Percentiles rank a stretch among this genome's conserved stretches.
Evolutionary conservation across 768 basidiomycete genomes (phyloP).

Genomic region (Mycena kentingensis): DNA sequence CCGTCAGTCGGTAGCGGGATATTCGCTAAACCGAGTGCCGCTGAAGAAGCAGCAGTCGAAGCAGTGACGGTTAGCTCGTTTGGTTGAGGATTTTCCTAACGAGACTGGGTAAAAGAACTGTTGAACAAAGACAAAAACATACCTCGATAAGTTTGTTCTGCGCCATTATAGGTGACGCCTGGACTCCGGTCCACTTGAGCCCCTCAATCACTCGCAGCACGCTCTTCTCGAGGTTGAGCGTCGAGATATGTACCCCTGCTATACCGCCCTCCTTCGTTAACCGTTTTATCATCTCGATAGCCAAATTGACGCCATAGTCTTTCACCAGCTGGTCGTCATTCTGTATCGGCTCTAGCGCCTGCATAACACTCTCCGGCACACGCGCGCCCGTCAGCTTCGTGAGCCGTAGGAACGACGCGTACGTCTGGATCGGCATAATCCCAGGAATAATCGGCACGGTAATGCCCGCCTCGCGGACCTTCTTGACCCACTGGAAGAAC

Average conservation of each 20-base stretch:
- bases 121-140: too few relatives aligned
- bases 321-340: constrained; percentile 94
- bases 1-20: constrained; percentile 46
- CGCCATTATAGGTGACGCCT: constrained; percentile 31
- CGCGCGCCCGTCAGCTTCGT: constrained; percentile 84
- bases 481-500: constrained; percentile 78
- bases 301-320: constrained; percentile 87
- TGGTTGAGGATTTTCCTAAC: constrained; percentile 43
- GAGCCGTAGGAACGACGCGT: constrained; percentile 88
- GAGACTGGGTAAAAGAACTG: constrained; percentile 13
- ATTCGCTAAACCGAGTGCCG: constrained; percentile 55
- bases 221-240: constrained; percentile 62
- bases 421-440: constrained; percentile 97
- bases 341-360: constrained; percentile 76
- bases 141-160: constrained; percentile 73
- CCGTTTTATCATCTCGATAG: constrained; percentile 74
- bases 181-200: constrained; percentile 65
- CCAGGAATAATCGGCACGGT: constrained; percentile 90
- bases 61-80: constrained; percentile 60
- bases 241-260: constrained; percentile 89
- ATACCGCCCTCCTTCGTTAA: constrained; percentile 59
- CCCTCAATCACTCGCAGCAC: constrained; percentile 22
- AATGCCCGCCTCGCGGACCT: constrained; percentile 81
- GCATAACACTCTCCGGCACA: constrained; percentile 68
- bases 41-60: constrained; percentile 61